Base-by-base conservation (phyloP, 192 early-diverging fungal genomes). In the Coemansia sp. region DNA sequence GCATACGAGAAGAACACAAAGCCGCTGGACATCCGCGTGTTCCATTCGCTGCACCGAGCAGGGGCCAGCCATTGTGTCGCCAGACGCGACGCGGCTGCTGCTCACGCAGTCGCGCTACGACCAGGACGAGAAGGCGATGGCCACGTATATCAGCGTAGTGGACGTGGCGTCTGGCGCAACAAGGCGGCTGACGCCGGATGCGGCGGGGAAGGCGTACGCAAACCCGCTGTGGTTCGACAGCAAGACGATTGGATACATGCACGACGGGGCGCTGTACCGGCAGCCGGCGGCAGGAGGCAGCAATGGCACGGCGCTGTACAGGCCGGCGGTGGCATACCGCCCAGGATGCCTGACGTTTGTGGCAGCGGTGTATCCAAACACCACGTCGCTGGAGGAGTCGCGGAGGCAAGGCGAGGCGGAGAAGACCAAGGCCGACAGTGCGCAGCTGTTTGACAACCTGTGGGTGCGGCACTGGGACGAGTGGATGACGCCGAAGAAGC, bases 401-500 rank as follows among this genome's bases (percentile, higher is more conserved):
- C 39, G 53, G 35, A 38, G 12, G 23, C 49, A 15, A 21, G 60
- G 55, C 18, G 63, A 81, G 33, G 75, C 76, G 85, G 34, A 69
- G 48, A 68, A 63, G 6, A 66, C 68, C 41, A 68, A 53, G 11
- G 75, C 75, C 33, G 87, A 89, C 56, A 77, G 85, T 23, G 91
- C 85, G 21, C 55, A 82, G 26, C 84, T 82, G 21, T 91, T 77
- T 67, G 87, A 92, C 57, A 67, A 87, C 14, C 69, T 93, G 51
- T 91, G 89, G 87, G 85, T 90, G 34, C 80, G 91, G 44, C 92
- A 93, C 62, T 92, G 91, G 90, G 89, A 92, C 64, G 71, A 75
- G 9, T 89, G 85, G 69, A 79, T 85, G 43, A 64, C 81, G 15
- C 62, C 79, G 26, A 83, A 85, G 67, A 67, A 70, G 34, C 63